phyloP scores from a whole-genome alignment of 2,329 filamentous ascomycete species.

The Ophiobolus disseminans region DNA sequence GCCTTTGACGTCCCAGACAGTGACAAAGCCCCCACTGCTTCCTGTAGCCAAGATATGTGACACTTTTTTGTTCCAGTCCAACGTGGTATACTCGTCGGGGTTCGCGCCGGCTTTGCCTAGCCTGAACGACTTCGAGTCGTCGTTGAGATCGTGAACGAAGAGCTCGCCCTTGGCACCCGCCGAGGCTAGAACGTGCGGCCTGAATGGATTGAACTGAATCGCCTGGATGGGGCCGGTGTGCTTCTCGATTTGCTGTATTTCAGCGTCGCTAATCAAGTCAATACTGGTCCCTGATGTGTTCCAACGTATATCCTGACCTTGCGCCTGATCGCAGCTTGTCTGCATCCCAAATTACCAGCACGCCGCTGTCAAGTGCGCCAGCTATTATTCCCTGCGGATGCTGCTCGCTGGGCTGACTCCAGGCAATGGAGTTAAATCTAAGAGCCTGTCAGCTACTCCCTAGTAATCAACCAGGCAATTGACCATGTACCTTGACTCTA shows the following conservation, averaged over 20 bases:
- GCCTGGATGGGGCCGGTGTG: conserved; percentile 93
- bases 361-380: conserved; percentile 92
- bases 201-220: conserved; percentile 93
- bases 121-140: conserved; percentile 85
- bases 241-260: conserved; percentile 85
- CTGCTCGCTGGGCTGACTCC: conserved; percentile 81
- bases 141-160: conserved; percentile 93
- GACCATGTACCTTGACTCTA: conserved; percentile 79
- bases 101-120: conserved; percentile 87
- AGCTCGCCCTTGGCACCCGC: conserved; percentile 95
- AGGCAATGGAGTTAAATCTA: conserved; percentile 97
- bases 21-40: conserved; percentile 91
- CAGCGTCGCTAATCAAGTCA: conserved; percentile 66
- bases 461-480: not conserved
- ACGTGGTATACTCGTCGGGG: conserved; percentile 91
- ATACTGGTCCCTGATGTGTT: conserved; percentile 50
- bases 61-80: conserved; percentile 99
- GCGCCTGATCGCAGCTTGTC: conserved; percentile 66
- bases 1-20: conserved; percentile 97
- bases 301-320: conserved; percentile 52
- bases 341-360: conserved; percentile 92
- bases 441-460: conserved; percentile 28
- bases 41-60: conserved; percentile 95
- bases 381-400: conserved; percentile 89
- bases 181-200: conserved; percentile 88